A percentile compares a stretch with the other conserved stretches of the same genome.
Evolutionary conservation across 352 stramenopile genomes (phyloP).

Genomic region (Phytophthora sp.): DNA sequence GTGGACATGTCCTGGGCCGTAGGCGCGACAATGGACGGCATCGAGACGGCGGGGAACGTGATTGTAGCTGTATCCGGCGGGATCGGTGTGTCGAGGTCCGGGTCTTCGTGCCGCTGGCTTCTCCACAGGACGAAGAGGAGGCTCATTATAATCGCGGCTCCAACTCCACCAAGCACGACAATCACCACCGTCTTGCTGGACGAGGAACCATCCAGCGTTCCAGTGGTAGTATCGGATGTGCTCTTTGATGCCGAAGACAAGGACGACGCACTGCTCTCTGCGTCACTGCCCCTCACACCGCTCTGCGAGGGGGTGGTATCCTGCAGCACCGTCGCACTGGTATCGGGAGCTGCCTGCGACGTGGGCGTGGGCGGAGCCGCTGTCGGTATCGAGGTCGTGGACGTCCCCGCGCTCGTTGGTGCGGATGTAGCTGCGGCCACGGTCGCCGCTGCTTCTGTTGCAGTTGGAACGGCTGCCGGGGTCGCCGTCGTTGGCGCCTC

Average conservation of each 20-base stretch:
- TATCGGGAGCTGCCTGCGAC: not conserved
- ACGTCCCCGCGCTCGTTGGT: not conserved
- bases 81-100: conserved; percentile 12
- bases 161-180: conserved; percentile 22
- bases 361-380: conserved; percentile 1
- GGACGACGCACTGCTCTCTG: conserved; percentile 10
- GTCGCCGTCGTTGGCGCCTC: conserved; percentile 3
- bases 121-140: conserved; percentile 36
- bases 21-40: conserved; percentile 6
- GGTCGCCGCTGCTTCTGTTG: conserved; percentile 7
- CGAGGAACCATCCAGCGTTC: conserved; percentile 12
- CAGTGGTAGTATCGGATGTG: conserved; percentile 1
- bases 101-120: conserved; percentile 10
- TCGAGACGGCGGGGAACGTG: conserved; percentile 12
- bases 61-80: conserved; percentile 3
- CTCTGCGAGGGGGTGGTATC: conserved; percentile 6
- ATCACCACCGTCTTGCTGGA: conserved; percentile 29
- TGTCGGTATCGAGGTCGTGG: conserved; percentile 8
- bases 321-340: conserved; percentile 7
- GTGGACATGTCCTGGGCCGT: conserved; percentile 13
- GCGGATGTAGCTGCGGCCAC: not conserved
- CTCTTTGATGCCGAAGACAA: conserved; percentile 21
- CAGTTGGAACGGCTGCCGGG: not conserved
- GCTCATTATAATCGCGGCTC: conserved; percentile 25
- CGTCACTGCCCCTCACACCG: conserved; percentile 4